These are phyloP conservation scores for Hygrocybe coccinea DNA, from an alignment of 768 basidiomycete species.

Conservation along the genomic window DNA sequence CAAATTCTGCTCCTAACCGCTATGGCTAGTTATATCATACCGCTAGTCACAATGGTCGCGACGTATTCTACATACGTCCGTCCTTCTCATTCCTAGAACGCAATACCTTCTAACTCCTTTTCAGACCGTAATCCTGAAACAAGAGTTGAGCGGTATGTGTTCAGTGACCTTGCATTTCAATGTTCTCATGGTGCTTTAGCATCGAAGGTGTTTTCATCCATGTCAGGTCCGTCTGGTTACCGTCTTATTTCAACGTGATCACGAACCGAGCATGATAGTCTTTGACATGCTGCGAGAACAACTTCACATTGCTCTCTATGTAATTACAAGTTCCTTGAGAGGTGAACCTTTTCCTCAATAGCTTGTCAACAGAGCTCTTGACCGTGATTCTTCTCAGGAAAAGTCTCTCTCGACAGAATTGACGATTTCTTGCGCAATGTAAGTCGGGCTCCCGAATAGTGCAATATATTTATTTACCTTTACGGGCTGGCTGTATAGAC, in stretches of 20 bases:
- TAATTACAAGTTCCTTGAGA: no score
- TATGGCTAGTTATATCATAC: conserved; percentile 47
- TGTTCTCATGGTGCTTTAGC: conserved; percentile 7
- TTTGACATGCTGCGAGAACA: conserved; percentile 59
- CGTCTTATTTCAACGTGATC: no score
- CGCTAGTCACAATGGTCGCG: conserved; percentile 59
- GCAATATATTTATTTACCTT: neutral
- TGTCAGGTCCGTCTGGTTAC: conserved; percentile 28
- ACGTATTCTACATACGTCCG: conserved; percentile 58
- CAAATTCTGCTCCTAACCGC: neutral
- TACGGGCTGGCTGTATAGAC: no score
- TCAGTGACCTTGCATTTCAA: no score
- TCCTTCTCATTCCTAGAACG: neutral
- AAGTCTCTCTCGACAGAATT: conserved; percentile 61
- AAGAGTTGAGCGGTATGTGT: conserved; percentile 29
- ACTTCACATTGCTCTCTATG: conserved; percentile 41
- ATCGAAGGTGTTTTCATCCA: conserved; percentile 47
- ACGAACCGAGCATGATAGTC: no score
- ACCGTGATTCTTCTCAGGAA: conserved; percentile 34
- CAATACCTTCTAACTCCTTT: no score
- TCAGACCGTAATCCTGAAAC: conserved; percentile 38
- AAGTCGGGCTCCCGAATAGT: neutral
- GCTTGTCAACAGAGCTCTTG: no score
- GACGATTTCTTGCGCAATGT: conserved; percentile 40
- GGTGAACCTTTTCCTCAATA: no score